A percentile compares a stretch with the other conserved stretches of the same genome.
These are phyloP conservation scores for Dendrocalamus latiflorus DNA, from an alignment of 202 grass and related monocot genomes.

Conservation along the genomic window DNA sequence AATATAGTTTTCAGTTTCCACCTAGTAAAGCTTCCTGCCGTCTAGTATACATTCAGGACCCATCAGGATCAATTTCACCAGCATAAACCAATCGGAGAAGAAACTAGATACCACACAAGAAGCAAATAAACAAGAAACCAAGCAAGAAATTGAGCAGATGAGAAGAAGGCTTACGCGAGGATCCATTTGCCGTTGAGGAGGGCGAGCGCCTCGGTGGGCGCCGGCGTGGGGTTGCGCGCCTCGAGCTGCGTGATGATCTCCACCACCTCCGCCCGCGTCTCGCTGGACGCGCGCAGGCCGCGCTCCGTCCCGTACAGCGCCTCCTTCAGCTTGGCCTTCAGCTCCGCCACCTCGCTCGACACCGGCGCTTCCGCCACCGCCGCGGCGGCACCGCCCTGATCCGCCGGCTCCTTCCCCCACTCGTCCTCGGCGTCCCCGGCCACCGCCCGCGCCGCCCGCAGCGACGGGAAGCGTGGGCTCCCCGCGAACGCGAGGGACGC, in stretches of 20 bases:
- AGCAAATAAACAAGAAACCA: not conserved
- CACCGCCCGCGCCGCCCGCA: constrained; percentile 10
- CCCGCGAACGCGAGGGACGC: not conserved
- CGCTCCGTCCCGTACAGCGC: constrained; percentile 78
- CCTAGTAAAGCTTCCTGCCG: not conserved
- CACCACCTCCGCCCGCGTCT: constrained; percentile 75
- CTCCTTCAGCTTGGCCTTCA: constrained; percentile 81
- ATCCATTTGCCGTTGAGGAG: constrained; percentile 97
- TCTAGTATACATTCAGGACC: not conserved
- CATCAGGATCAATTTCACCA: not conserved
- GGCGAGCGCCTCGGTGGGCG: constrained; percentile 81
- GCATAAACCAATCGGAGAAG: not conserved
- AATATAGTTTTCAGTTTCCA: not conserved
- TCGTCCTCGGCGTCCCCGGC: constrained; percentile 50
- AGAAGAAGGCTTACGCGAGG: constrained; percentile 55
- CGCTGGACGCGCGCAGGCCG: constrained; percentile 71
- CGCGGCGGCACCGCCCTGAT: not conserved
- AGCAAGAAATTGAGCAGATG: not conserved
- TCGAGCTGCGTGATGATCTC: constrained; percentile 85
- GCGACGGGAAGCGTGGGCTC: constrained; percentile 20
- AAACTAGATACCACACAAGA: not conserved
- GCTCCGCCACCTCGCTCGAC: constrained; percentile 34
- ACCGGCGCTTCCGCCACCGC: constrained; percentile 43
- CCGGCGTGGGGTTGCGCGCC: constrained; percentile 81
- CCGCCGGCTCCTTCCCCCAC: constrained; percentile 39